Evolutionary conservation across 2,329 filamentous ascomycete genomes (phyloP), one percentile per base, ranked within the genome.

Genomic region (Phaeosphaeriaceae sp.): DNA sequence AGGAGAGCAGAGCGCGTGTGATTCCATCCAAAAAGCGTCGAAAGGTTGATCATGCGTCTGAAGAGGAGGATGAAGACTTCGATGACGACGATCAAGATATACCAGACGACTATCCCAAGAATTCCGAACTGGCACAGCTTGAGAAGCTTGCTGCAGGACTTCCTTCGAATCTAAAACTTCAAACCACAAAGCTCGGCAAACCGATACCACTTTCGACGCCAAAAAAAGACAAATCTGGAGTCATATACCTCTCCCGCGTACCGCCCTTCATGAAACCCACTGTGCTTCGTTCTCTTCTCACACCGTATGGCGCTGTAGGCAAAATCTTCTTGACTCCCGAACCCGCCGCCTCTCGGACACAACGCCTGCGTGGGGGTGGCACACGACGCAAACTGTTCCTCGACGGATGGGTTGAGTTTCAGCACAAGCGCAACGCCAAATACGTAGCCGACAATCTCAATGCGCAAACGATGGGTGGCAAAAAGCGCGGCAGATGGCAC

Each of bases 201-300:
- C 49, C 58, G 11, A 49, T 63, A 13, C 52, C 58, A 23, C 48
- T 57, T 41, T 79, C 58, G 77, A 81, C 33, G 74, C 88, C 50
- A 79, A 82, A 34, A 85, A 87, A 68, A 86, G 88, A 75, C 61
- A 88, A 86, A 68, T 91, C 89, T 0, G 90, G 90, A 55, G 88
- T 95, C 11, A 80, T 94, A 52, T 95, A 94, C 75, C 80, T 95
- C 54, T 93, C 89, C 4, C 86, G 90, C 50, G 84, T 94, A 55
- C 90, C 91, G 3, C 91, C 91, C 0, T 95, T 92, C 74, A 94
- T 95, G 89, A 92, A 92, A 65, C 89, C 90, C 6, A 78, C 81
- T 42, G 92, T 92, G 67, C 79, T 94, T 33, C 86, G 88, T 58
- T 86, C 87, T 15, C 84, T 92, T 12, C 83, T 94, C 45, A 81